These are phyloP conservation scores for Coemansia sp. DNA, from an alignment of 192 early-diverging fungal species.

Conservation along the genomic window DNA sequence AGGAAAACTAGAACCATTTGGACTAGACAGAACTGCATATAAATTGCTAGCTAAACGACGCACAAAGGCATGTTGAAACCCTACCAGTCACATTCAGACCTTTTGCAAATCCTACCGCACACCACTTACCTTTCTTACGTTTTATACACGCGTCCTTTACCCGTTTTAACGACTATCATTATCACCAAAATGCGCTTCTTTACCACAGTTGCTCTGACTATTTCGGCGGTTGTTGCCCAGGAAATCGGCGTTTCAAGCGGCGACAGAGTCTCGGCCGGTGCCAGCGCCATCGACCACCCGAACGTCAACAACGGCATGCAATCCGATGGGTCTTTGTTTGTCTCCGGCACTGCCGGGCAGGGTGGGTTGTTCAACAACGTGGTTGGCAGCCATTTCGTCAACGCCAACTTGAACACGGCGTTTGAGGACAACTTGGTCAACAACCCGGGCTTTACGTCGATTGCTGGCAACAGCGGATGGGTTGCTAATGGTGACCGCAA, in stretches of 20 bases:
- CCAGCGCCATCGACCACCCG: constrained; percentile 28
- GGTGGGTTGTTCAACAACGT: constrained; percentile 26
- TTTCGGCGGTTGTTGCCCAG: constrained; percentile 23
- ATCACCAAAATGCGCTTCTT: constrained; percentile 23
- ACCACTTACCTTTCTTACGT: not conserved
- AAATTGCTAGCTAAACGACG: not conserved
- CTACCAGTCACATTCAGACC: not conserved
- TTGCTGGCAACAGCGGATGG: constrained; percentile 35
- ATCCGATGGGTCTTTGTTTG: constrained; percentile 20
- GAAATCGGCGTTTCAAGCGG: constrained; percentile 25
- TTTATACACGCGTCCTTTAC: not conserved
- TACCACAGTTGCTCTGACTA: constrained; percentile 11
- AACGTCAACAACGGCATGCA: constrained; percentile 41
- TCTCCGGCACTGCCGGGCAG: constrained; percentile 7
- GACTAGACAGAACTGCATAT: not conserved
- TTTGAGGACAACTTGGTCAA: constrained; percentile 28
- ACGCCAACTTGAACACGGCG: constrained; percentile 20
- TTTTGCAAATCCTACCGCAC: not conserved
- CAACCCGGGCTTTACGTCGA: constrained; percentile 17
- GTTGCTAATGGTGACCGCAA: constrained; percentile 33
- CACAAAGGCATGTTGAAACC: not conserved
- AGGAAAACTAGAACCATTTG: no score
- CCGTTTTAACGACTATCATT: not conserved
- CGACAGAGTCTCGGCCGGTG: constrained; percentile 15
- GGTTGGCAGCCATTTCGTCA: constrained; percentile 17